A percentile compares a stretch with the other conserved stretches of the same genome.
Evolutionary conservation across 345 rosid species (phyloP).

Genomic region (Nasturtium officinale): DNA sequence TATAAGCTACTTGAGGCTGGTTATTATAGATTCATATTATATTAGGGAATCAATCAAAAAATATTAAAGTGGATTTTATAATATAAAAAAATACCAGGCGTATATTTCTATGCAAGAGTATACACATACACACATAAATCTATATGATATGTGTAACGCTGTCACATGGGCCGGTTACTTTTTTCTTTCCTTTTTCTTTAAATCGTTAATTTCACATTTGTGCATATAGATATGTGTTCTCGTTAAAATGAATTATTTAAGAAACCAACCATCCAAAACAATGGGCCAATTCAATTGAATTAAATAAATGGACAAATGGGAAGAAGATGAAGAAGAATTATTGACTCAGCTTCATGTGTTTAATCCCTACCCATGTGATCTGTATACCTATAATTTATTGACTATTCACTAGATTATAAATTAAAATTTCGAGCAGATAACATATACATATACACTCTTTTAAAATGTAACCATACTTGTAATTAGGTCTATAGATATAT

Average conservation of each 20-base stretch:
- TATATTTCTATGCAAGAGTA: conserved; percentile 29
- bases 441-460: neutral
- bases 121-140: neutral
- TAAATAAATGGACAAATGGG: neutral
- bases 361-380: conserved; percentile 42
- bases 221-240: neutral
- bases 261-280: conserved; percentile 34
- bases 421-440: neutral
- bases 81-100: conserved; percentile 18
- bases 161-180: conserved; percentile 45
- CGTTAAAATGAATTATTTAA: neutral
- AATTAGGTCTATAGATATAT: conserved; percentile 1
- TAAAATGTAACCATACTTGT: neutral
- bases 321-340: conserved; percentile 7
- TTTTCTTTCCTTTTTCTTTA: neutral
- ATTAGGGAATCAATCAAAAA: neutral
- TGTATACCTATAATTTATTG: conserved; percentile 14
- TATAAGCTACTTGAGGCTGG: neutral
- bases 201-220: conserved; percentile 1
- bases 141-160: conserved; percentile 8
- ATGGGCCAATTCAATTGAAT: conserved; percentile 33
- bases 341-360: conserved; percentile 48
- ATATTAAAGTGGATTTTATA: neutral
- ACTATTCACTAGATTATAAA: conserved; percentile 1
- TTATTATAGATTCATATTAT: too few species aligned